Evolutionary conservation across 768 basidiomycete genomes (phyloP).

Genomic region (Boletus rufocinnamomeus): DNA sequence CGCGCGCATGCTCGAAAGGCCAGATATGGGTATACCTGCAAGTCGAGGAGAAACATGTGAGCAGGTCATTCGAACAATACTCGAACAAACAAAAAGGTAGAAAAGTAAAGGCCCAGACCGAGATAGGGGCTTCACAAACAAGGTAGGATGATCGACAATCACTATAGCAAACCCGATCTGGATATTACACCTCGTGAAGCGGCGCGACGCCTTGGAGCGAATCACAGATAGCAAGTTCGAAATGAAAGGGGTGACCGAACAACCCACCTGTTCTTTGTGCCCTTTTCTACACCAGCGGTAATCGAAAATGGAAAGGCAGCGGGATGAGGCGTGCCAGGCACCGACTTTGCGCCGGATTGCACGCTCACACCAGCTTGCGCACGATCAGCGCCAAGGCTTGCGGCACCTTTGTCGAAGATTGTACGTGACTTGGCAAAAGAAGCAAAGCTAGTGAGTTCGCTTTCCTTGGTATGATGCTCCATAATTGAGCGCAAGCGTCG

Average conservation of each 20-base stretch:
- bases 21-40: constrained; percentile 91
- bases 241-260: background rate
- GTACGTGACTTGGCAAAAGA: constrained; percentile 12
- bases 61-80: background rate
- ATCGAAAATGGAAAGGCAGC: constrained; percentile 81
- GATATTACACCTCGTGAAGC: background rate
- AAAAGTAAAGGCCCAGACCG: background rate
- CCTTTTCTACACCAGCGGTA: constrained; percentile 94
- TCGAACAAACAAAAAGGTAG: background rate
- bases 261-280: constrained; percentile 81
- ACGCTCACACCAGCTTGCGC: background rate
- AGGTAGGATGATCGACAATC: constrained; percentile 8
- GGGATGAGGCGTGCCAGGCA: constrained; percentile 22
- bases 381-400: background rate
- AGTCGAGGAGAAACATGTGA: constrained; percentile 5
- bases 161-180: background rate
- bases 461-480: constrained; percentile 83
- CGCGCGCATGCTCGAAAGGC: constrained; percentile 95
- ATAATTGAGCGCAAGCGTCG: constrained; percentile 85
- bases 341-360: constrained; percentile 17
- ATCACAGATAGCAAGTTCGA: background rate
- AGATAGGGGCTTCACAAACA: constrained; percentile 1
- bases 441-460: constrained; percentile 22
- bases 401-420: background rate
- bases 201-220: background rate